Evolutionary conservation across 495 filamentous ascomycete species (phyloP).

Genomic region (Neurospora sp.): DNA sequence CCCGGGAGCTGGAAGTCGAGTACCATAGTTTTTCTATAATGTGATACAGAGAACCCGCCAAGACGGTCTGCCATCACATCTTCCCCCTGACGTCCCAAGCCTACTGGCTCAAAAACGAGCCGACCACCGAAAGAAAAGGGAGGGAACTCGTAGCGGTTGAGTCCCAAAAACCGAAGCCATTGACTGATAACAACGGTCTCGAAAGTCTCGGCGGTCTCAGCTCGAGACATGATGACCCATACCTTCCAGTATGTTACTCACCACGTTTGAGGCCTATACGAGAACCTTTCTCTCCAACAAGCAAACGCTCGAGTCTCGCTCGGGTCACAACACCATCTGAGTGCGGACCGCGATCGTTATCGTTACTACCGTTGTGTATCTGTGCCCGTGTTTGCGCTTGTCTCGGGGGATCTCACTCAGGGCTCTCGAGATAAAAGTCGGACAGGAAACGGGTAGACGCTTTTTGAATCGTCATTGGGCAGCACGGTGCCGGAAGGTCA

Average conservation of each 20-base stretch:
- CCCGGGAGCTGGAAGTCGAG: background rate
- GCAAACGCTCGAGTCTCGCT: background rate
- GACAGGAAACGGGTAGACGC: background rate
- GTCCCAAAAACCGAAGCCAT: background rate
- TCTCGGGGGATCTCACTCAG: background rate
- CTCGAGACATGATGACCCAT: background rate
- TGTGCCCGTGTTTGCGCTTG: background rate
- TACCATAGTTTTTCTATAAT: background rate
- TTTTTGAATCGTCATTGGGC: background rate
- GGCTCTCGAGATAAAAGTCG: background rate
- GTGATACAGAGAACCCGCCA: background rate
- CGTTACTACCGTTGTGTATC: background rate
- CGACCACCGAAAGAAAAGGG: background rate
- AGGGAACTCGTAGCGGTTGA: background rate
- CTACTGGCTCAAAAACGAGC: background rate
- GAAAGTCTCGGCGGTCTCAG: background rate
- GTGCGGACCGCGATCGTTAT: background rate
- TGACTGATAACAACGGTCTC: background rate
- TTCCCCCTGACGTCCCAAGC: background rate
- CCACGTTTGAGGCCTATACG: background rate
- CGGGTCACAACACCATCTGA: background rate
- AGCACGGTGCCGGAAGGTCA: background rate
- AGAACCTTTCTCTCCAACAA: background rate
- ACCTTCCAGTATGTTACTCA: background rate
- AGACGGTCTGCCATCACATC: background rate